Evolutionary conservation across 176 grass and related monocot species (phyloP).

Genomic region (Cenchrus purpureus): DNA sequence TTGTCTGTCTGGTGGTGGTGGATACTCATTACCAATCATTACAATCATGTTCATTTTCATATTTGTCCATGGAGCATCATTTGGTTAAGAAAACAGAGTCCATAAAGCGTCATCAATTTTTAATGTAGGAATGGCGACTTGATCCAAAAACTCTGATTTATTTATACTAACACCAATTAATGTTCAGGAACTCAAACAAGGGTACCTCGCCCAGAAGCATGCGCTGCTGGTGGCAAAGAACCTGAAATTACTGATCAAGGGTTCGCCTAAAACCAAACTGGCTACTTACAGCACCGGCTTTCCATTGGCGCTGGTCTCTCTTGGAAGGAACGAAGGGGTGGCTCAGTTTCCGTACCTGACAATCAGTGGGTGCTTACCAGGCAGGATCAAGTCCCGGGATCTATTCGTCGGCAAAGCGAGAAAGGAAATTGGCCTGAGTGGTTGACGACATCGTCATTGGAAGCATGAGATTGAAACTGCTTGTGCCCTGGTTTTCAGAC

Average conservation of each 20-base stretch:
- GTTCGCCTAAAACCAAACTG: constrained; percentile 41
- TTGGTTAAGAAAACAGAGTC: background rate
- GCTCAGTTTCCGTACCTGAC: constrained; percentile 56
- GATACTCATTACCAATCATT: background rate
- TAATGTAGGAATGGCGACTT: background rate
- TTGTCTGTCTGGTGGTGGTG: background rate
- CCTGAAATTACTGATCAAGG: constrained; percentile 55
- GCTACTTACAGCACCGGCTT: constrained; percentile 42
- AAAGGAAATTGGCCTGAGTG: constrained; percentile 57
- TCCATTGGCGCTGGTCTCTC: constrained; percentile 53
- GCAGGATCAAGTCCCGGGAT: constrained; percentile 59
- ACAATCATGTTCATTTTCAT: background rate
- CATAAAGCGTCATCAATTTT: background rate
- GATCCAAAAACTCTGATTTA: background rate
- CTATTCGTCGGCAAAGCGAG: constrained; percentile 58
- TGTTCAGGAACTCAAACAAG: constrained; percentile 69
- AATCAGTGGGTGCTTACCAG: constrained; percentile 51
- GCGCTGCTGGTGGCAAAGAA: constrained; percentile 60
- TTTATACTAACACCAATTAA: background rate
- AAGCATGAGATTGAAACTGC: background rate
- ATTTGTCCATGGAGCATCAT: background rate
- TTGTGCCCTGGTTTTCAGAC: background rate
- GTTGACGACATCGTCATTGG: constrained; percentile 12
- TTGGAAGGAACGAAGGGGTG: constrained; percentile 65
- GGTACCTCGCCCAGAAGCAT: constrained; percentile 62